Conservation (phyloP, 148 eudicot genomes). For the Nepenthes gracilis region DNA sequence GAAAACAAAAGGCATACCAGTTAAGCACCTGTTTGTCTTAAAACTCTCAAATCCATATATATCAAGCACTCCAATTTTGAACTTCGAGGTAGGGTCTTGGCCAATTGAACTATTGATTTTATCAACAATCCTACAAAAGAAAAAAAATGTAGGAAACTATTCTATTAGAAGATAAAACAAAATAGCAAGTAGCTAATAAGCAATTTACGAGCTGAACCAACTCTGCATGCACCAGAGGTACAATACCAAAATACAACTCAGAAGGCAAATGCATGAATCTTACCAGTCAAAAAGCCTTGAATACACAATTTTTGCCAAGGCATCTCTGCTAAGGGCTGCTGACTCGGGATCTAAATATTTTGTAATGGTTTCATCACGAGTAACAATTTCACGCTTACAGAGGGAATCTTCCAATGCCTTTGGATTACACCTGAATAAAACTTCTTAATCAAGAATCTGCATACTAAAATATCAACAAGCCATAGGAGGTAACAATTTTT, state of each 20-base stretch:
- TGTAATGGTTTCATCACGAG: conserved; percentile 88
- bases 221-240: not conserved
- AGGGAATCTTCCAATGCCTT: conserved; percentile 84
- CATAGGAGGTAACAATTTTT: not conserved
- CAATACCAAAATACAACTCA: not conserved
- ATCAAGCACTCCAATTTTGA: conserved; percentile 90
- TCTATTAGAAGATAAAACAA: not conserved
- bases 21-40: conserved; percentile 98
- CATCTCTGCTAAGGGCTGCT: conserved; percentile 82
- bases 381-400: conserved; percentile 86
- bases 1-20: conserved; percentile 32
- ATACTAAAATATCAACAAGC: not conserved
- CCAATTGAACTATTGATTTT: conserved; percentile 86
- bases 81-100: conserved; percentile 73
- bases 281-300: conserved; percentile 92
- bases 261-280: conserved; percentile 12
- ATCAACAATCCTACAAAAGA: conserved; percentile 77
- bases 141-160: conserved; percentile 1
- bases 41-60: conserved; percentile 99
- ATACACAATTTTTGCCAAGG: conserved; percentile 87
- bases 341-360: conserved; percentile 80
- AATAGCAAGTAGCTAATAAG: not conserved
- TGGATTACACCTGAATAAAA: conserved; percentile 69
- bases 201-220: not conserved
- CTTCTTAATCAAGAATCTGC: conserved; percentile 4